phyloP scores from a whole-genome alignment of 495 filamentous ascomycete species.

The Neurospora discreta region DNA sequence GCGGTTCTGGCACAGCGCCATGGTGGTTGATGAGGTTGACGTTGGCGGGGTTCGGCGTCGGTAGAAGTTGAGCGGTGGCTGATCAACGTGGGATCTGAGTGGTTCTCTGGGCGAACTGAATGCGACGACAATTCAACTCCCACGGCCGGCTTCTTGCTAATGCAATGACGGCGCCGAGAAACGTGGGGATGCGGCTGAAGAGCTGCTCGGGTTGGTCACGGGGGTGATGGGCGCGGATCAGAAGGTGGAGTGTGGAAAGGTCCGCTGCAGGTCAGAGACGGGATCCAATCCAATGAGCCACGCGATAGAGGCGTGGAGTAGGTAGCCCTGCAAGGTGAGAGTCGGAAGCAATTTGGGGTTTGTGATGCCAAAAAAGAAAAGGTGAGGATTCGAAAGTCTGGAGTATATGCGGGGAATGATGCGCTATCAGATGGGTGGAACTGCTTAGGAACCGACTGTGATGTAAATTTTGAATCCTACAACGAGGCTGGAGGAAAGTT shows the following conservation, averaged over 20 bases:
- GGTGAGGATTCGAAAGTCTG: not conserved
- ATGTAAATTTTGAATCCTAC: not conserved
- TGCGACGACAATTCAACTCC: not conserved
- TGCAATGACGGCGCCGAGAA: constrained; percentile 6
- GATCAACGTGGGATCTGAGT: not conserved
- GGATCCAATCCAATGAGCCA: not conserved
- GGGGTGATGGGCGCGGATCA: constrained; percentile 1
- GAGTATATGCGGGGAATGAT: not conserved
- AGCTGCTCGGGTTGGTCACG: constrained; percentile 7
- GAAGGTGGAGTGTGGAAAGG: constrained; percentile 9
- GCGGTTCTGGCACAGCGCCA: constrained; percentile 84
- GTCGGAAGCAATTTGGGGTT: not conserved
- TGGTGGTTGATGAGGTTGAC: constrained; percentile 22
- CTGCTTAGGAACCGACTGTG: not conserved
- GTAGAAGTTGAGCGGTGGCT: constrained; percentile 9
- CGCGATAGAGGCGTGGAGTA: not conserved
- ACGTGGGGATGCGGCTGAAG: constrained; percentile 13
- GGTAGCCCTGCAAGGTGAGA: not conserved
- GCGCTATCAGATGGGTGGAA: not conserved
- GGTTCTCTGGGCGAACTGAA: not conserved
- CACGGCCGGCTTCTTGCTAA: not conserved
- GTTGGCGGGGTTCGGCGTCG: constrained; percentile 2
- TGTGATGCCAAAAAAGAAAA: not conserved
- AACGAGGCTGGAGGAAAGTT: not conserved
- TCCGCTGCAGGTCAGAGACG: constrained; percentile 12